A percentile compares a stretch with the other conserved stretches of the same genome.
These are phyloP conservation scores for Solanum aculeatissimum DNA, from an alignment of 305 asterid species.

Conservation along the genomic window DNA sequence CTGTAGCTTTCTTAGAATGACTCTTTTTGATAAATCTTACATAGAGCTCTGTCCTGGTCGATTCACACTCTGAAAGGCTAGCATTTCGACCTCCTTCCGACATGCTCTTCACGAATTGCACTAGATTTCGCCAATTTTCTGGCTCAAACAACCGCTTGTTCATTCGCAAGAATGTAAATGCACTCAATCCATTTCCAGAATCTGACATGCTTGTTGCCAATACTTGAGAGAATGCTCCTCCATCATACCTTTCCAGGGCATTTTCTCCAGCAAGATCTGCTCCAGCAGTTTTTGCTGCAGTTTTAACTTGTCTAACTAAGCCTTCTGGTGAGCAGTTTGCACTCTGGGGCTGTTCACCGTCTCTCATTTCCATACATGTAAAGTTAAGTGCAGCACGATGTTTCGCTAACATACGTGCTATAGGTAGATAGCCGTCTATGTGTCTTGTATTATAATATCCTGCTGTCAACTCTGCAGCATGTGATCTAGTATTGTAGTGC, in stretches of 20 bases:
- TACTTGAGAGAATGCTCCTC: slow-evolving; percentile 56
- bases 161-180: slow-evolving; percentile 80
- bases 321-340: slow-evolving; percentile 90
- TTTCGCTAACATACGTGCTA: slow-evolving; percentile 69
- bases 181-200: slow-evolving; percentile 53
- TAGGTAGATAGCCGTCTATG: slow-evolving; percentile 66
- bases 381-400: slow-evolving; percentile 58
- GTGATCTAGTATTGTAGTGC: slow-evolving; percentile 92
- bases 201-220: slow-evolving; percentile 60
- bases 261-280: slow-evolving; percentile 82
- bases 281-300: slow-evolving; percentile 48
- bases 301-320: slow-evolving; percentile 75
- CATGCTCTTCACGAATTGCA: slow-evolving; percentile 66
- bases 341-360: slow-evolving; percentile 56
- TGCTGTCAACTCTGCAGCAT: slow-evolving; percentile 80
- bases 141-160: slow-evolving; percentile 69
- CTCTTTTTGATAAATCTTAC: slow-evolving; percentile 48
- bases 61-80: slow-evolving; percentile 43
- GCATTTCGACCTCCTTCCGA: slow-evolving; percentile 45
- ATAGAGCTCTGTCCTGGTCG: slow-evolving; percentile 53
- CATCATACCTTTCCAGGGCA: slow-evolving; percentile 80
- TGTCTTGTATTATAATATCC: slow-evolving; percentile 83
- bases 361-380: slow-evolving; percentile 95
- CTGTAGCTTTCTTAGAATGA: slow-evolving; percentile 19
- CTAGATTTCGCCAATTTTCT: slow-evolving; percentile 72